phyloP scores from a whole-genome alignment of 2,329 filamentous ascomycete genomes.

The Sclerotinia sclerotiorum region DNA sequence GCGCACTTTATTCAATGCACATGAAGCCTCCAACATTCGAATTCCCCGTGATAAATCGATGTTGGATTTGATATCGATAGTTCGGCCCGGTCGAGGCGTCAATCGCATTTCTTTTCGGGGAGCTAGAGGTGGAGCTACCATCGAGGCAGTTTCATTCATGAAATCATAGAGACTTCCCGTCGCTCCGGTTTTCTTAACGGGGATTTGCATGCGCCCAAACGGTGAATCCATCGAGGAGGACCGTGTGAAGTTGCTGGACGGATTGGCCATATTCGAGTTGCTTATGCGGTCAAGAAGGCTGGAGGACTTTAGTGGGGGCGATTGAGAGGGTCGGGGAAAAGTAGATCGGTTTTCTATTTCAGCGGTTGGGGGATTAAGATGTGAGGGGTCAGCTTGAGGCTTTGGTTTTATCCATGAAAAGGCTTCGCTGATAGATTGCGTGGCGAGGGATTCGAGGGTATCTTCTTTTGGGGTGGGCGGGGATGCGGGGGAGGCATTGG shows the following conservation, averaged over 20 bases:
- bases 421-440: conserved; percentile 3
- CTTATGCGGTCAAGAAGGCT: not conserved
- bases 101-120: conserved; percentile 29
- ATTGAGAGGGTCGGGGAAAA: not conserved
- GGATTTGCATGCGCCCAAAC: not conserved
- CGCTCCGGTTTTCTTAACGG: not conserved
- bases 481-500: not conserved
- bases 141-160: not conserved
- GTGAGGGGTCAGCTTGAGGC: not conserved
- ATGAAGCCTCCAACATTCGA: conserved; percentile 44
- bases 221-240: not conserved
- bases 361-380: not conserved
- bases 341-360: not conserved
- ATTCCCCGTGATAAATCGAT: conserved; percentile 36
- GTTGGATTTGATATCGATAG: conserved; percentile 27
- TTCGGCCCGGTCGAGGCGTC: conserved; percentile 35
- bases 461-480: conserved; percentile 20
- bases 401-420: not conserved
- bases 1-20: conserved; percentile 57
- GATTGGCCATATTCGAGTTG: not conserved
- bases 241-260: not conserved
- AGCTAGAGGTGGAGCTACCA: not conserved
- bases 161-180: not conserved
- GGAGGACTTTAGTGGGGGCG: not conserved
- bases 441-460: conserved; percentile 10